Conservation (phyloP, 768 basidiomycete species). For the Lactifluus echinatus region DNA sequence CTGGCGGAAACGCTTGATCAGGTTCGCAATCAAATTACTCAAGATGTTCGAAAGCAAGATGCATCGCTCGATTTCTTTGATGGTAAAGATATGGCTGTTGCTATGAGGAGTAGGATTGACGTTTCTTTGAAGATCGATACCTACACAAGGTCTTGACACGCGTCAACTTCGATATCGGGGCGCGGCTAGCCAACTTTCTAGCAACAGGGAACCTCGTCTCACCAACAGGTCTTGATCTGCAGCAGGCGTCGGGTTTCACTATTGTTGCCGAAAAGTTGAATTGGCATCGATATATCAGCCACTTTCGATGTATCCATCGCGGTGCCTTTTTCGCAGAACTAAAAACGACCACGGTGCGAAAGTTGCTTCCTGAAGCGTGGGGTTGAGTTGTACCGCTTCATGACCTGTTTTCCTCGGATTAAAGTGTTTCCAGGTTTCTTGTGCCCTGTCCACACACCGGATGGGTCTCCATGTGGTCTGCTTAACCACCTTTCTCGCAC, state of each 20-base stretch:
- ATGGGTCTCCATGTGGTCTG: slow-evolving; percentile 95
- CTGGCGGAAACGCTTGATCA: slow-evolving; percentile 81
- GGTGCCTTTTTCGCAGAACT: slow-evolving; percentile 99
- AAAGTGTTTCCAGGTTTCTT: slow-evolving; percentile 61
- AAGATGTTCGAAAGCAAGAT: slow-evolving; percentile 70
- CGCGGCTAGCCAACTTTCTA: slow-evolving; percentile 86
- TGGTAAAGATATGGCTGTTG: slow-evolving; percentile 41
- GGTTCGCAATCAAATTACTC: slow-evolving; percentile 57
- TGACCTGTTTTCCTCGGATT: slow-evolving; percentile 4
- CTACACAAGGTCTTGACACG: slow-evolving; percentile 64
- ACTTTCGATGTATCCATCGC: slow-evolving; percentile 97
- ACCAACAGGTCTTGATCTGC: slow-evolving; percentile 90
- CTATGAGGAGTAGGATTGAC: background rate
- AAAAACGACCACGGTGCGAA: slow-evolving; percentile 95
- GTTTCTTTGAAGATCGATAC: slow-evolving; percentile 56
- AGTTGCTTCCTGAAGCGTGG: slow-evolving; percentile 96
- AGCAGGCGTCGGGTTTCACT: slow-evolving; percentile 97
- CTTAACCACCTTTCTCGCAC: slow-evolving; percentile 93
- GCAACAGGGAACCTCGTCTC: slow-evolving; percentile 96
- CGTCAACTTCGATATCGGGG: slow-evolving; percentile 87
- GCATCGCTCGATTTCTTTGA: slow-evolving; percentile 80
- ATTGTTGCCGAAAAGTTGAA: slow-evolving; percentile 99
- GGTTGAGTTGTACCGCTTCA: slow-evolving; percentile 39
- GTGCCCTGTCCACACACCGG: slow-evolving; percentile 97
- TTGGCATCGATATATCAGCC: slow-evolving; percentile 96